Evolutionary conservation across 106 monocot species (phyloP).

Genomic region (Dactylorhiza incarnata): DNA sequence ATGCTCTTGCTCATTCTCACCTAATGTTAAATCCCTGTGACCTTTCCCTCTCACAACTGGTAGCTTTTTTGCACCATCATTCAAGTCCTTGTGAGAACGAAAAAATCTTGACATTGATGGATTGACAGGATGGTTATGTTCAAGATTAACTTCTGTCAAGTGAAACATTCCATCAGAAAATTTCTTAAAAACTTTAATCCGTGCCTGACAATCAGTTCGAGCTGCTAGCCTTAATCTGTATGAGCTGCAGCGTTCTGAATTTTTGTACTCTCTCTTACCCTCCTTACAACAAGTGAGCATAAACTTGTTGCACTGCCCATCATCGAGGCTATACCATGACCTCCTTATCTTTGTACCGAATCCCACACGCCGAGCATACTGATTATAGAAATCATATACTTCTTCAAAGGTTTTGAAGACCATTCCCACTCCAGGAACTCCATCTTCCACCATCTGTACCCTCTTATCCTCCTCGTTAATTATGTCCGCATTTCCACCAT

Average conservation of each 20-base stretch:
- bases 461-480: neutral
- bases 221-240: slow-evolving; percentile 40
- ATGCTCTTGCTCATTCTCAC: slow-evolving; percentile 27
- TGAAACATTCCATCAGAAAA: slow-evolving; percentile 43
- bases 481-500: neutral
- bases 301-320: slow-evolving; percentile 43
- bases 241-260: slow-evolving; percentile 34
- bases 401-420: slow-evolving; percentile 39
- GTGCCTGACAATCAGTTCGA: slow-evolving; percentile 41
- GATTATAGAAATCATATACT: slow-evolving; percentile 42
- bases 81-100: slow-evolving; percentile 34
- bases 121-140: slow-evolving; percentile 49
- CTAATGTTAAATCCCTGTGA: slow-evolving; percentile 12
- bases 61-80: slow-evolving; percentile 27
- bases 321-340: slow-evolving; percentile 48
- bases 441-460: slow-evolving; percentile 15
- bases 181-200: slow-evolving; percentile 38
- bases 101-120: slow-evolving; percentile 41
- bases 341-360: slow-evolving; percentile 46
- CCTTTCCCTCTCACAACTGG: slow-evolving; percentile 27
- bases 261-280: slow-evolving; percentile 45
- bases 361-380: slow-evolving; percentile 33
- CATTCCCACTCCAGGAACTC: slow-evolving; percentile 28
- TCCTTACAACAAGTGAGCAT: slow-evolving; percentile 47
- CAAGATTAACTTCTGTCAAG: slow-evolving; percentile 38